Base-by-base conservation (phyloP, 345 rosid species). In the Draba incana region DNA sequence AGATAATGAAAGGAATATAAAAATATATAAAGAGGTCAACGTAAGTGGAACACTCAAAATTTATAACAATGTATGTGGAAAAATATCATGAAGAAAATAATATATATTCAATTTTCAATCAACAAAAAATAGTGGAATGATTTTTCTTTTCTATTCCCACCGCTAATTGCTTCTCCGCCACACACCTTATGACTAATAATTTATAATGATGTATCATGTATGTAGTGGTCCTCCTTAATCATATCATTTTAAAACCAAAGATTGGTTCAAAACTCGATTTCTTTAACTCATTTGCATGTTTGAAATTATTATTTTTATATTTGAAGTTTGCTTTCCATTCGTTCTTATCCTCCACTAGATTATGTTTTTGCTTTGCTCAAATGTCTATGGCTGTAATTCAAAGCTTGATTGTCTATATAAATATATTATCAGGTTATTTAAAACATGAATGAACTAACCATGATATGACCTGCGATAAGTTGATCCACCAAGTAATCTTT, bases 261-360 rank as follows among this genome's bases (percentile, higher is more conserved):
- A 74, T 67, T 74, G 72, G 63, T 74, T 74, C 50, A 50, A 60
- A 74, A 67, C 68, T 74, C 28, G 4, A 44, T 51, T 74, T 44
- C 12, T 44, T 35, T 47, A 49, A 56, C 37, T 51, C 48, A 9
- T 20, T 55, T 38, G 13, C 37, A 67, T 59, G 63, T 45, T 60
- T 66, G 23, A 45, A 59, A 38, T 71, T 6, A 24, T 58, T 58
- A n/a, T 52, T 14, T 28, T 49, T 31, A 8, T 39, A 5, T 24
- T 14, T 72, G 24, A 58, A 46, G 62, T 67, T 60, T 66, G 72
- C 72, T 66, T 66, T 66, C 72, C 48, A 66, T 66, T 23, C 62
- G 24, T 24, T 58, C 62, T 60, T 74, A 66, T 74, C 68, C 51
- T 60, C 72, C 63, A 74, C 68, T 66, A 51, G 12, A 23, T 66